A percentile compares a stretch with the other conserved stretches of the same genome.
phyloP scores from a whole-genome alignment of 164 flowering plant species.

The Hamamelis virginiana region DNA sequence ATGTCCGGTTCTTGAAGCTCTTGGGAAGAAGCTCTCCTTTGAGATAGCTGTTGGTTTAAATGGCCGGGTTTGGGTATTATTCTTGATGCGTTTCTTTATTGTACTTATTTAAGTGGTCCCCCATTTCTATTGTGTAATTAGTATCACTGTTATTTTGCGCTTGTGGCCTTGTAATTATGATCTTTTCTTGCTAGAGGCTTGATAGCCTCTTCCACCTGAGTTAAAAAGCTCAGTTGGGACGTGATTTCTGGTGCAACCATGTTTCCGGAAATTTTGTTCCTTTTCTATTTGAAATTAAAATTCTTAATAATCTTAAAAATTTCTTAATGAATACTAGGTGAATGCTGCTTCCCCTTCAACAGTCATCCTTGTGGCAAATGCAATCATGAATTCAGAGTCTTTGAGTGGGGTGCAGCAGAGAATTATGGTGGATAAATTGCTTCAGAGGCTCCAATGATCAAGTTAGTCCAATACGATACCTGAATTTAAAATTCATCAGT shows the following conservation, averaged over 20 bases:
- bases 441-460: constrained; percentile 53
- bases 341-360: constrained; percentile 68
- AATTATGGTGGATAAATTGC: constrained; percentile 71
- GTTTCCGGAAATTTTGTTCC: not conserved
- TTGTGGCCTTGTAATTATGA: not conserved
- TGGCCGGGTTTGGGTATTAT: constrained; percentile 92
- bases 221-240: not conserved
- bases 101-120: not conserved
- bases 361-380: constrained; percentile 64
- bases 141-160: not conserved
- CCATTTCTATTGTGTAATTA: not conserved
- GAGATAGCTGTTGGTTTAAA: constrained; percentile 95
- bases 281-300: not conserved
- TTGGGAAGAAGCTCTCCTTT: constrained; percentile 89
- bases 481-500: not conserved
- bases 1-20: constrained; percentile 89
- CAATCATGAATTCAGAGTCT: constrained; percentile 74
- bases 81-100: not conserved
- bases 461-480: not conserved
- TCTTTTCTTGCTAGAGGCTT: not conserved
- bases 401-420: constrained; percentile 69
- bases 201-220: not conserved
- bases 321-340: constrained; percentile 44
- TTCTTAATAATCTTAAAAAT: not conserved
- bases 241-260: not conserved